A percentile compares a stretch with the other conserved stretches of the same genome.
These are phyloP conservation scores for Aphanomyces astaci DNA, from an alignment of 352 stramenopile genomes.

Conservation along the genomic window DNA sequence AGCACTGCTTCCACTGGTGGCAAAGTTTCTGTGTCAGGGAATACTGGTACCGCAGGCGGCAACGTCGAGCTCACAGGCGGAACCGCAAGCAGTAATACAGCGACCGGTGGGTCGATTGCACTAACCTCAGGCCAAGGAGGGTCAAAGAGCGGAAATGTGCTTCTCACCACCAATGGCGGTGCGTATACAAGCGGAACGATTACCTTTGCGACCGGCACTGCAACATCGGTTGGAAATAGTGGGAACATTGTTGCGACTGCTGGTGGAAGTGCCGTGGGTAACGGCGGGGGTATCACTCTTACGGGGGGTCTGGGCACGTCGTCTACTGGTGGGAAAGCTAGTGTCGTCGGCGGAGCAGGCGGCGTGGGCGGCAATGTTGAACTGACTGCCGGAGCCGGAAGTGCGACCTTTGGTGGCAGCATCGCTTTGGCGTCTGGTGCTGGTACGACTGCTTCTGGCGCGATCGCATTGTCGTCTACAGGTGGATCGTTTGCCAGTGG, in stretches of 20 bases:
- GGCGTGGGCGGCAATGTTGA: conserved; percentile 27
- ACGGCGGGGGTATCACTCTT: conserved; percentile 49
- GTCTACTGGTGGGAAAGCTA: conserved; percentile 22
- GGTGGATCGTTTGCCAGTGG: conserved; percentile 12
- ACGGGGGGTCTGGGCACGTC: conserved; percentile 38
- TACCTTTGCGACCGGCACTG: conserved; percentile 5
- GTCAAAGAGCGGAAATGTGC: not conserved
- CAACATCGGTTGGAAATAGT: conserved; percentile 10
- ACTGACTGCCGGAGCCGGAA: conserved; percentile 16
- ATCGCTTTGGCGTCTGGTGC: not conserved
- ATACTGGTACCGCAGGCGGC: conserved; percentile 25
- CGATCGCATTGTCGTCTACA: conserved; percentile 6
- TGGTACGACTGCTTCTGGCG: not conserved
- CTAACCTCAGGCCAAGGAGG: conserved; percentile 7
- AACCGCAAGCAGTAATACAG: not conserved
- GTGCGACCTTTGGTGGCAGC: not conserved
- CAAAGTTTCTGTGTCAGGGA: conserved; percentile 30
- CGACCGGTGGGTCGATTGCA: not conserved
- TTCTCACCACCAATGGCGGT: not conserved
- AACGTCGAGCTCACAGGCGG: conserved; percentile 16
- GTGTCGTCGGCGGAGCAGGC: conserved; percentile 22
- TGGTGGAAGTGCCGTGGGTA: conserved; percentile 21
- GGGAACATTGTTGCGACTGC: not conserved
- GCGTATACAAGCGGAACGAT: conserved; percentile 17
- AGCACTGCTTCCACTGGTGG: conserved; percentile 11